Conservation (phyloP, 169 alveolate genomes). For the Plasmodium yoelii region DNA sequence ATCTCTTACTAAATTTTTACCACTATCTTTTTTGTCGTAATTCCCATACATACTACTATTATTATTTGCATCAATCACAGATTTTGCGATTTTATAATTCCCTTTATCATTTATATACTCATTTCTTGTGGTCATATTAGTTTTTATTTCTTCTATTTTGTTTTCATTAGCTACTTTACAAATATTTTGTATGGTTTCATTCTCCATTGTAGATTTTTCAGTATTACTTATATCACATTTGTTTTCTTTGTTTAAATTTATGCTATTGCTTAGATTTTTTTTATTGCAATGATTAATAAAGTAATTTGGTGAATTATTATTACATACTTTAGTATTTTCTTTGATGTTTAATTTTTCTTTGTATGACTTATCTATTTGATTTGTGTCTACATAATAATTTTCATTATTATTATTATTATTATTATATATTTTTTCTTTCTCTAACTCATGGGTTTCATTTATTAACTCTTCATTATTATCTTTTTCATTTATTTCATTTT, state of each 20-base stretch:
- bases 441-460: not conserved
- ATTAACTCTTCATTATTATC: not conserved
- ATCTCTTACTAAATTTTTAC: conserved; percentile 10
- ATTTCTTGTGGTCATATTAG: not conserved
- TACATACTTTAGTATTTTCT: not conserved
- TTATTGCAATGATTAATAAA: not conserved
- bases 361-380: not conserved
- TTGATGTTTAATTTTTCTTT: not conserved
- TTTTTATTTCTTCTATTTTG: conserved; percentile 4
- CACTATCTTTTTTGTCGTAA: conserved; percentile 37
- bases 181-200: not conserved
- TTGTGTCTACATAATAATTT: not conserved
- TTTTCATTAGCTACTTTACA: not conserved
- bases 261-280: not conserved
- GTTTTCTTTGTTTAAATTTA: not conserved
- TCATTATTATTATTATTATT: not conserved
- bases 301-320: not conserved
- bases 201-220: not conserved
- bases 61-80: conserved; percentile 48
- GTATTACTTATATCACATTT: not conserved
- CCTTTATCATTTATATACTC: conserved; percentile 24
- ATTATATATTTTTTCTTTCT: not conserved
- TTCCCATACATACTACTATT: conserved; percentile 21
- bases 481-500: conserved; percentile 12
- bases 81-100: conserved; percentile 24